Base-by-base conservation (phyloP, 495 filamentous ascomycete species). In the Talaromyces nanjingensis region DNA sequence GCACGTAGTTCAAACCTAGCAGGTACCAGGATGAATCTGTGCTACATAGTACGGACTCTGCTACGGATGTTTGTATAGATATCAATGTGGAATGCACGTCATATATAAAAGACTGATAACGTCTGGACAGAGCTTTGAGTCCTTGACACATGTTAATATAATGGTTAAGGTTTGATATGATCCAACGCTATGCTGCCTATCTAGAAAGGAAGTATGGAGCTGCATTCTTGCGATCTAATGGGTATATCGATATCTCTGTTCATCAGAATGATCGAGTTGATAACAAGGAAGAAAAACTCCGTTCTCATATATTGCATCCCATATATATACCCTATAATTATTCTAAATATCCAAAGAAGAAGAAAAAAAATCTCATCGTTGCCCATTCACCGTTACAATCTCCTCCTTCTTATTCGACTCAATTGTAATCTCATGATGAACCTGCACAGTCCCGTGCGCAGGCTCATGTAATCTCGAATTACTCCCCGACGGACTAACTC, bases 391-490 rank as follows among this genome's bases (percentile, higher is more conserved):
- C 16, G 45, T 49, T 8, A 49, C 45, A 49, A 20, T 16, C n/a
- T 65, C 58, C 20, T 64, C 60, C 18, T 62, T 62, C 27, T 52
- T 62, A 42, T 14, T 62, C 16, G 45, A 62, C 25, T 62, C 22
- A 33, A 62, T 54, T 14, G 60, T 62, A 24, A 62, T 62, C 45
- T 62, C 60, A 25, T 62, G 60, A 33, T 62, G 60, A 54, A 62
- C 60, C 29, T 62, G 60, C 47, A 62, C 60, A 45, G 60, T 62
- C 4, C 60, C 60, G 6, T 62, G 8, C 14, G 60, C 60, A 22
- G 60, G 60, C 45, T 62, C 60, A 24, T 62, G 60, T 34, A 62
- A 62, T 62, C 60, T 49, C 60, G 60, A 62, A 34, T 53, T 62
- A 49, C 60, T 62, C 4, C 39, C 60, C 6, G 60, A 49, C 2